Percentiles rank a stretch among this genome's conserved stretches.
Evolutionary conservation across 2,329 filamentous ascomycete species (phyloP).

Genomic region (Scopulariopsis brevicaulis): DNA sequence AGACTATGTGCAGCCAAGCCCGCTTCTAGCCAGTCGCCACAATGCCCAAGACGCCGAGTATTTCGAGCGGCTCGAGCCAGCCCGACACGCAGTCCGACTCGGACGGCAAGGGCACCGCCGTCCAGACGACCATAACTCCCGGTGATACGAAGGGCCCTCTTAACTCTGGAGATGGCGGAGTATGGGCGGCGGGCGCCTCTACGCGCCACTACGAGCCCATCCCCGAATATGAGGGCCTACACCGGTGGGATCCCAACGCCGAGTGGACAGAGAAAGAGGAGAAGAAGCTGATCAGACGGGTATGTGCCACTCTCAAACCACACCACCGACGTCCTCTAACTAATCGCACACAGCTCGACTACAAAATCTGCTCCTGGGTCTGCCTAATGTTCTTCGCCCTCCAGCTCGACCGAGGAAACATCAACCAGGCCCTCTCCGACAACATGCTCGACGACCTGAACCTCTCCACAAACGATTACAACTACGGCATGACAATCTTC

Average conservation of each 20-base stretch:
- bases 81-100: neutral
- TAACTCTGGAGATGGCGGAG: neutral
- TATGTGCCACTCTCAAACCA: slow-evolving; percentile 32
- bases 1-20: neutral
- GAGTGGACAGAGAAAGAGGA: slow-evolving; percentile 18
- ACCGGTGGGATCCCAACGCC: slow-evolving; percentile 21
- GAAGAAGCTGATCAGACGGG: slow-evolving; percentile 29
- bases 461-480: slow-evolving; percentile 28
- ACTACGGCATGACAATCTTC: slow-evolving; percentile 21
- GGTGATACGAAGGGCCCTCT: neutral
- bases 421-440: slow-evolving; percentile 34
- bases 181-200: neutral
- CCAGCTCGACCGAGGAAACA: slow-evolving; percentile 36
- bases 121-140: neutral
- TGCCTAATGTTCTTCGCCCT: slow-evolving; percentile 29
- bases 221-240: slow-evolving; percentile 16
- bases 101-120: neutral
- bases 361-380: slow-evolving; percentile 31
- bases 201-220: neutral
- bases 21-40: neutral
- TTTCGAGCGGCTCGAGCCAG: neutral
- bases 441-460: slow-evolving; percentile 30
- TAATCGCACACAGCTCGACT: slow-evolving; percentile 18
- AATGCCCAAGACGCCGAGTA: neutral
- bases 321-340: slow-evolving; percentile 22